These are phyloP conservation scores for Puccinia coronata DNA, from an alignment of 1,284 basidiomycete genomes.

Conservation along the genomic window DNA sequence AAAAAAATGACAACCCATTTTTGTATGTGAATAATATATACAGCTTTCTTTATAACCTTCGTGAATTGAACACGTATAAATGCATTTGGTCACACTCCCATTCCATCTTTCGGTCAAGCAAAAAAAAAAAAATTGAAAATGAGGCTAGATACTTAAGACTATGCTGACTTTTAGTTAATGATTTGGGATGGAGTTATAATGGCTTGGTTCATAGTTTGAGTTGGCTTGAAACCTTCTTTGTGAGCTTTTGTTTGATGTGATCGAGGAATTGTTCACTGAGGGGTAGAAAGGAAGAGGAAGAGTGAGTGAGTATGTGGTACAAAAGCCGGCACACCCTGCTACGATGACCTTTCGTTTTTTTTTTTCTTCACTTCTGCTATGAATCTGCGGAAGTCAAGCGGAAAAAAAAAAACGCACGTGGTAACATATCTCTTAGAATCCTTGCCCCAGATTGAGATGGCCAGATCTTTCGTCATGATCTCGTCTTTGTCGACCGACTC, in stretches of 20 bases:
- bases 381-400: background rate
- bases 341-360: background rate
- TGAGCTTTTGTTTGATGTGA: conserved; percentile 31
- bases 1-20: too few species aligned
- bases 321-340: background rate
- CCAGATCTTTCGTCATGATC: conserved; percentile 88
- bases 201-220: conserved; percentile 10
- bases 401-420: conserved; percentile 15
- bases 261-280: conserved; percentile 43
- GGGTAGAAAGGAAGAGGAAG: background rate
- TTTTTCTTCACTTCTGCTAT: background rate
- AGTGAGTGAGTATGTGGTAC: background rate
- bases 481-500: conserved; percentile 87
- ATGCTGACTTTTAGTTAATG: too few species aligned
- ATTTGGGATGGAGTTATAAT: too few species aligned
- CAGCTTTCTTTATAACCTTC: too few species aligned
- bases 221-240: background rate
- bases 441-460: conserved; percentile 91
- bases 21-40: too few species aligned
- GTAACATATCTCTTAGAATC: conserved; percentile 42
- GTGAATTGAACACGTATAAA: too few species aligned
- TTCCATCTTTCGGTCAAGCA: too few species aligned
- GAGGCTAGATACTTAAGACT: too few species aligned
- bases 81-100: too few species aligned
- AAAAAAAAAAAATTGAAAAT: too few species aligned